Evolutionary conservation across 2,329 filamentous ascomycete species (phyloP), one percentile per base, ranked within the genome.

Genomic region (Alternaria sp.): DNA sequence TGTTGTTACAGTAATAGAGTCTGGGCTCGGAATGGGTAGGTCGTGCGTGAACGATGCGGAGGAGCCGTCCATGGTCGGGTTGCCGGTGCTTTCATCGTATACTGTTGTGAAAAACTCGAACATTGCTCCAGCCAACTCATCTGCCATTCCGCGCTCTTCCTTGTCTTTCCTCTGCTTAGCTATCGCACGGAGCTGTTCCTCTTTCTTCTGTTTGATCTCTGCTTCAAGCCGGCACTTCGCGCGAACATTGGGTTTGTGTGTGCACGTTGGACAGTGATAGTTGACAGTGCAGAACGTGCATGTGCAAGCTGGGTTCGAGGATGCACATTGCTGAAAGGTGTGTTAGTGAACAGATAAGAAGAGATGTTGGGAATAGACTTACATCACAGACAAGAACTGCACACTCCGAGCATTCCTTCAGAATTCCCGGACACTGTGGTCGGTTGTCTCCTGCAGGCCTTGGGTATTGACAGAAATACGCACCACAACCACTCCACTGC

Each of bases 401-500:
- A 60, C 79, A 81, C 38, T 75, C 77, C 11, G 68, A 66, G 64
- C 79, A 81, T 51, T 80, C 78, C 51, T 75, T 79, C 11, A 80
- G 55, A 1, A 70, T 59, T 3, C 72, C 76, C 4, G 69, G 75
- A 54, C 79, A 81, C 43, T 75, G 71, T 28, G 72, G 72, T 59
- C 79, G 66, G 32, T 71, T 71, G 51, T 81, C 79, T 24, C 79
- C 79, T 12, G 79, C 72, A 3, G 77, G 75, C 26, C 78, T 64
- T 11, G 75, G 70, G 55, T 73, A 75, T 49, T 78, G 78, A 59
- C 79, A 81, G 56, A 80, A 81, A 62, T 80, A 81, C 2, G 77
- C 73, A 3, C 79, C 79, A 54, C 79, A 81, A 16, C 79, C 79
- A 65, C 79, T 72, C 79, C 79, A 81, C 51, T 81, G 79, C 3